Conservation (phyloP, 208 protist species). For the Trypanosoma grayi region DNA sequence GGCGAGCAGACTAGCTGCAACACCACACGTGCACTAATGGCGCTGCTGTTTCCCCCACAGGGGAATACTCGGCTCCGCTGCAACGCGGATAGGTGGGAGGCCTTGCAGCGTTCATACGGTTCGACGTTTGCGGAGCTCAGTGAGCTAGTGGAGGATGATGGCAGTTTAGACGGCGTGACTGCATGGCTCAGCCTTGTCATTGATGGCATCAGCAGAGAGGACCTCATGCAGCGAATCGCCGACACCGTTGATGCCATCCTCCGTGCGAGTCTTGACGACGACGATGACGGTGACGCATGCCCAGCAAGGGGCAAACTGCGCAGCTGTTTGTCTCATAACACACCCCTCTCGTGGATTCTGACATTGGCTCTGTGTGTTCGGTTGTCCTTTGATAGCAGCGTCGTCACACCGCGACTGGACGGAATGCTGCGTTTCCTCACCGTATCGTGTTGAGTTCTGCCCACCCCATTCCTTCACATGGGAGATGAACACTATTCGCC, state of each 20-base stretch:
- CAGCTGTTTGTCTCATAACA: neutral
- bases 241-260: neutral
- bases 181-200: slow-evolving; percentile 15
- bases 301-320: neutral
- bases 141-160: slow-evolving; percentile 7
- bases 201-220: slow-evolving; percentile 9
- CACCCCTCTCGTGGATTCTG: slow-evolving; percentile 22
- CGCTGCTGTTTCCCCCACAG: slow-evolving; percentile 3
- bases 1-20: neutral
- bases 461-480: no score
- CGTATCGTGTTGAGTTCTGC: no score
- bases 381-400: neutral
- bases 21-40: slow-evolving; percentile 3
- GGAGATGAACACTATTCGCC: no score
- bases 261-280: neutral
- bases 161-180: slow-evolving; percentile 18
- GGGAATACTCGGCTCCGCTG: neutral
- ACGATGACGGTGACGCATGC: neutral
- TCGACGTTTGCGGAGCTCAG: slow-evolving; percentile 1
- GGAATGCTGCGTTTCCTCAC: slow-evolving; percentile 13
- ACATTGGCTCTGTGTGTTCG: slow-evolving; percentile 3
- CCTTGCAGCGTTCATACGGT: neutral
- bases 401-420: neutral
- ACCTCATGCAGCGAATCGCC: slow-evolving; percentile 3
- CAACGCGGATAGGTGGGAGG: neutral